Evolutionary conservation across 768 basidiomycete species (phyloP).

Genomic region (Cystoderma amianthinum): DNA sequence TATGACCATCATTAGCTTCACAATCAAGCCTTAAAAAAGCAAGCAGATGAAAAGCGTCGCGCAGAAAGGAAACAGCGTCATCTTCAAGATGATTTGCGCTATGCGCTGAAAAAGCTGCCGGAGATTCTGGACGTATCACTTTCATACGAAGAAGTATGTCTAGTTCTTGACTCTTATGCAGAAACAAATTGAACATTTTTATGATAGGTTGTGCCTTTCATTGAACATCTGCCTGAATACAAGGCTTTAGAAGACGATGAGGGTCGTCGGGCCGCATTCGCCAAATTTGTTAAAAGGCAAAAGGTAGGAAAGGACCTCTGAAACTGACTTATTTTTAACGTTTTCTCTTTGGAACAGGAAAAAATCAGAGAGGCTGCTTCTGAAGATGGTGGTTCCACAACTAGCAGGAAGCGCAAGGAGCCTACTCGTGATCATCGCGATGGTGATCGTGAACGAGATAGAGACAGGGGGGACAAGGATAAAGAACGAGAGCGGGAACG

Average conservation of each 20-base stretch:
- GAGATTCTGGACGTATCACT: conserved; percentile 73
- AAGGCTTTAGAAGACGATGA: conserved; percentile 88
- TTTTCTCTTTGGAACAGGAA: too few species aligned
- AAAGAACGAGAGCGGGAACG: conserved; percentile 23
- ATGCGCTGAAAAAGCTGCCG: conserved; percentile 86
- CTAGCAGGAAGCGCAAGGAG: conserved; percentile 77
- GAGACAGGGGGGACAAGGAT: conserved; percentile 29
- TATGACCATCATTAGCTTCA: conserved; percentile 46
- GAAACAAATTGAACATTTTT: conserved; percentile 1
- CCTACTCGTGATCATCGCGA: conserved; percentile 48
- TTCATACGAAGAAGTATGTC: conserved; percentile 76
- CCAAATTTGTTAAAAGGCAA: conserved; percentile 85
- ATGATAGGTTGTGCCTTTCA: conserved; percentile 60
- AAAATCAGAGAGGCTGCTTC: conserved; percentile 70
- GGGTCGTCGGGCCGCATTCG: conserved; percentile 70
- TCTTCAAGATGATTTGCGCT: conserved; percentile 91
- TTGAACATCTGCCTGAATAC: conserved; percentile 81
- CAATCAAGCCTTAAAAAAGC: conserved; percentile 61
- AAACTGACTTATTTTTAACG: conserved; percentile 1
- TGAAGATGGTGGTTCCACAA: conserved; percentile 80
- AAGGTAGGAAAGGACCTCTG: conserved; percentile 46
- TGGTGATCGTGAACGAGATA: conserved; percentile 36
- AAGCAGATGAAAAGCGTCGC: conserved; percentile 83
- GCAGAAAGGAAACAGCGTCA: conserved; percentile 81
- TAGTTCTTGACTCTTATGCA: background rate